A percentile compares a stretch with the other conserved stretches of the same genome.
These are phyloP conservation scores for Jaenimonas drosophilae DNA, from an alignment of 208 protist genomes.

Conservation along the genomic window DNA sequence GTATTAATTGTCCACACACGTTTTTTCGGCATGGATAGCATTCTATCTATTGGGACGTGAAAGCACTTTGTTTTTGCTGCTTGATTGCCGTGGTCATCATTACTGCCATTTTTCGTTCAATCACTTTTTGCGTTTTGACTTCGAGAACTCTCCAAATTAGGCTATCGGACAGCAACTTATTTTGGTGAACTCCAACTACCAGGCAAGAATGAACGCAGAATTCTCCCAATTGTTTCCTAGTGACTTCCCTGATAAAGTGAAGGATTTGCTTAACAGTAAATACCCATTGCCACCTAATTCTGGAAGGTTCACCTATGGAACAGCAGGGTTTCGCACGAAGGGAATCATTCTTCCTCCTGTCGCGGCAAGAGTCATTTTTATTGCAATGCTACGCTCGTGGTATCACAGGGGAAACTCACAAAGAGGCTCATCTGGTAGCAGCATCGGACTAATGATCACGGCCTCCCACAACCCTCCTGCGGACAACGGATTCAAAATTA, in stretches of 20 bases:
- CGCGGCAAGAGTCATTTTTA: constrained; percentile 39
- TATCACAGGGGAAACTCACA: constrained; percentile 10
- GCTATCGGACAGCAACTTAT: neutral
- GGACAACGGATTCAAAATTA: constrained; percentile 88
- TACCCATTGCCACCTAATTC: constrained; percentile 37
- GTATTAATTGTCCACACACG: constrained; percentile 6
- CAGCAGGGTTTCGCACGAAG: constrained; percentile 62
- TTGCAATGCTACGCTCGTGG: constrained; percentile 42
- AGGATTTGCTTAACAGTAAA: constrained; percentile 13
- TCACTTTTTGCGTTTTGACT: constrained; percentile 1
- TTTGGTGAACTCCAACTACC: neutral
- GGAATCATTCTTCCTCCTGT: constrained; percentile 37
- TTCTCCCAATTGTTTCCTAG: constrained; percentile 2
- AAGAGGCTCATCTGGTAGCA: constrained; percentile 2
- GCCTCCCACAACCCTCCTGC: constrained; percentile 77
- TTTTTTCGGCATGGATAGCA: neutral
- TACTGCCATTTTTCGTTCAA: too few relatives aligned
- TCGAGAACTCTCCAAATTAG: too few relatives aligned
- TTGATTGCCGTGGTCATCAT: too few relatives aligned
- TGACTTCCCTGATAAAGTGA: constrained; percentile 12
- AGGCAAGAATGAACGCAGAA: neutral
- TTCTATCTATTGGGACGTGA: too few relatives aligned
- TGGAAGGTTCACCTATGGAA: constrained; percentile 48
- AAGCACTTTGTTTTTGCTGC: too few relatives aligned
- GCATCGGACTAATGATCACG: constrained; percentile 74